Percentiles rank a stretch among this genome's conserved stretches.
Evolutionary conservation across 805 yeast species (phyloP).

Genomic region (Ogataea siamensis): DNA sequence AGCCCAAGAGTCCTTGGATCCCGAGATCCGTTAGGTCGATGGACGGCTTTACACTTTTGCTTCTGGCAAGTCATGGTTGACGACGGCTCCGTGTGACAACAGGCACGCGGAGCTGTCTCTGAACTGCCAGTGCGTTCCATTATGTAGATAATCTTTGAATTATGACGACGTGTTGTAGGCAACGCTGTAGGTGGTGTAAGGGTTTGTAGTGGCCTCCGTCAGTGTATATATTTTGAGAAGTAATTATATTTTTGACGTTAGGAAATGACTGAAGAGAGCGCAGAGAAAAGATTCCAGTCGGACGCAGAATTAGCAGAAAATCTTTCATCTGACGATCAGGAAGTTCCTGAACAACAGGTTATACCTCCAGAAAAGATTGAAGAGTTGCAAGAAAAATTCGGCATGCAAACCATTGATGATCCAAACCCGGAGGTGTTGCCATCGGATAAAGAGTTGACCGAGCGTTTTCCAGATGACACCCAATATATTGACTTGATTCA

Average conservation of each 20-base stretch:
- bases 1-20: conserved; percentile 35
- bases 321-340: conserved; percentile 6
- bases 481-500: conserved; percentile 67
- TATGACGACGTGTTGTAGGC: not conserved
- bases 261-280: not conserved
- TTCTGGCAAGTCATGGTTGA: too few relatives aligned
- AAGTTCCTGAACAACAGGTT: conserved; percentile 4
- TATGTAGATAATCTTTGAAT: conserved; percentile 8
- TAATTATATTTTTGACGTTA: conserved; percentile 1
- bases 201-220: too few relatives aligned
- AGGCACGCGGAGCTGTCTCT: too few relatives aligned
- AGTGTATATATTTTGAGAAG: too few relatives aligned
- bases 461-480: conserved; percentile 53
- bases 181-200: too few relatives aligned
- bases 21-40: conserved; percentile 34
- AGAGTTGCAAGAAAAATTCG: conserved; percentile 28
- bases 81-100: too few relatives aligned
- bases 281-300: conserved; percentile 2
- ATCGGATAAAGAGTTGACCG: conserved; percentile 66
- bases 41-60: too few relatives aligned
- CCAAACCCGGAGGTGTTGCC: conserved; percentile 52
- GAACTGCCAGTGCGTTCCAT: not conserved
- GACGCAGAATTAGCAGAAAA: conserved; percentile 11
- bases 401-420: conserved; percentile 38
- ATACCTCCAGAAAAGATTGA: conserved; percentile 8